Base-by-base conservation (phyloP, 202 grass and related monocot species). In the Zizania palustris region DNA sequence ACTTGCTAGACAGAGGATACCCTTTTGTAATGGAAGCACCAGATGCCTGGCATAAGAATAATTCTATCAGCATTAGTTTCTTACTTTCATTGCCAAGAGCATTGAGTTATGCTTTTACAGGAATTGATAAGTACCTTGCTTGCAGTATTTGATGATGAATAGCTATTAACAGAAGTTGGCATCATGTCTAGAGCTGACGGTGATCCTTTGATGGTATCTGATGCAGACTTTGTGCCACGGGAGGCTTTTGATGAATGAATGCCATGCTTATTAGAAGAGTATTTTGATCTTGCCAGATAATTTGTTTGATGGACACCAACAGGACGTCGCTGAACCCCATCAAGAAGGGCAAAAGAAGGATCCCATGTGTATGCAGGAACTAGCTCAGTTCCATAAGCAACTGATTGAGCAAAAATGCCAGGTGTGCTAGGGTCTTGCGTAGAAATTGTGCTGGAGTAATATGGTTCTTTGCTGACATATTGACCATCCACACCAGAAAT, bases 331-430 rank as follows among this genome's bases (percentile, higher is more conserved):
- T 91, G 90, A 80, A 91, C 70, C 44, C 78, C 88, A 81, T 93
- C 78, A 72, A 86, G 15, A 65, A 87, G 80, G 75, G 87, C 71
- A 75, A 87, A 83, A 78, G 85, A 88, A 75, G 84, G 93, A 64
- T 93, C 85, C 90, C 93, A 89, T 63, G 88, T 75, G 75, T 89
- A 91, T 37, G 81, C 58, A 67, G 90, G 90, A 68, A 83, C 45
- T 81, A 90, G 51, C 77, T 93, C 90, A 72, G 88, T 53, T 67
- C 80, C 86, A 58, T 89, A 97, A 77, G 67, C 78, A 87, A 85
- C 45, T 68, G 85, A 71, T 60, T 88, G 90, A 40, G 85, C 55
- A 74, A 87, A 71, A 51, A 89, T 37, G 56, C 85, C 83, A 68
- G 83, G 78, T 65, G 87, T 53, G 45, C 45, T 66, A 66, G 76